Percentiles rank a stretch among this genome's conserved stretches.
Conservation (phyloP, 2,329 filamentous ascomycete species). For the Dactylellina haptotyla region DNA sequence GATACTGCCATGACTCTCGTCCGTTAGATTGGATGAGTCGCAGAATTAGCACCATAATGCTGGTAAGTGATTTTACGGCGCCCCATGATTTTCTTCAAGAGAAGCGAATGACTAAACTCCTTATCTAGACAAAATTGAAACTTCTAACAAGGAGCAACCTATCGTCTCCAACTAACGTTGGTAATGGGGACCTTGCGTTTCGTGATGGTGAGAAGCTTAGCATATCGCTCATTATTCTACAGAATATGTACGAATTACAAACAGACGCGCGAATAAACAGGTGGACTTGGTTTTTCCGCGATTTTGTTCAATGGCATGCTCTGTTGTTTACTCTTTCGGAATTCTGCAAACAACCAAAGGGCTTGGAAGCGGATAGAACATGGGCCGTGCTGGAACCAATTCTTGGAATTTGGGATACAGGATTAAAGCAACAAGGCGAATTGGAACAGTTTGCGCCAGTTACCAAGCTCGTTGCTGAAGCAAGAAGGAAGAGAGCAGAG, state of each 20-base stretch:
- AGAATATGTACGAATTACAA: constrained; percentile 10
- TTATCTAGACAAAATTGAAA: constrained; percentile 6
- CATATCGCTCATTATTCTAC: background rate
- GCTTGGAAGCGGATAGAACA: background rate
- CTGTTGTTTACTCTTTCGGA: constrained; percentile 1
- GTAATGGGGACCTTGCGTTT: background rate
- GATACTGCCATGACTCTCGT: constrained; percentile 8
- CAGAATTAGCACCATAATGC: constrained; percentile 12
- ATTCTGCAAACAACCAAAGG: constrained; percentile 8
- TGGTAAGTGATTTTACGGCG: background rate
- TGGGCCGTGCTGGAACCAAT: constrained; percentile 3
- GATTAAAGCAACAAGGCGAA: background rate
- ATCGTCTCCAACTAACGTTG: background rate
- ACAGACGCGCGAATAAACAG: background rate
- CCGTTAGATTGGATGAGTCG: constrained; percentile 12
- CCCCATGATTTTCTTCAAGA: too few relatives aligned
- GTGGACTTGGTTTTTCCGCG: constrained; percentile 16
- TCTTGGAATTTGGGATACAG: constrained; percentile 1
- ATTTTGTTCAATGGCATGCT: constrained; percentile 20
- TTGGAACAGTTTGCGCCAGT: background rate
- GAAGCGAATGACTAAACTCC: background rate
- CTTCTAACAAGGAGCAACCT: background rate
- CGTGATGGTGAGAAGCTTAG: background rate
- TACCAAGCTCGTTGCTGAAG: background rate
- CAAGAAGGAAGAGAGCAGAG: constrained; percentile 1